Conservation (phyloP, 352 stramenopile genomes). For the Phytophthora rubi region DNA sequence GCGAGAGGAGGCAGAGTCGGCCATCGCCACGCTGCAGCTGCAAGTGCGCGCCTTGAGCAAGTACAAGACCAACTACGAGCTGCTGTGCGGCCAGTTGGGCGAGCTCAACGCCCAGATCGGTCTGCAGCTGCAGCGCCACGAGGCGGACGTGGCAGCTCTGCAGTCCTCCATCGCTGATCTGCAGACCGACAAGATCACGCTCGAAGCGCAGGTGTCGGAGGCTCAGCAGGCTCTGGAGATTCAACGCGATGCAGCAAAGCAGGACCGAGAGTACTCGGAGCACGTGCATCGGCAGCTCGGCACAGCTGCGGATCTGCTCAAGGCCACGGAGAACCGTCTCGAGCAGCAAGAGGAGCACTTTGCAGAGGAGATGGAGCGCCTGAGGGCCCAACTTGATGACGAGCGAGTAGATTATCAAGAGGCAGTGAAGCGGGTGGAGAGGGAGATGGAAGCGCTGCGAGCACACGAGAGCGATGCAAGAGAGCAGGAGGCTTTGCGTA, state of each 20-base stretch:
- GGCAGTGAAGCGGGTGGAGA: slow-evolving; percentile 17
- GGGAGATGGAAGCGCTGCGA: slow-evolving; percentile 29
- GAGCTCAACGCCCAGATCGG: slow-evolving; percentile 78
- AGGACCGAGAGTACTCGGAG: slow-evolving; percentile 66
- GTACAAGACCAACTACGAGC: slow-evolving; percentile 83
- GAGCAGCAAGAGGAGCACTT: slow-evolving; percentile 45
- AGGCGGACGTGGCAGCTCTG: slow-evolving; percentile 62
- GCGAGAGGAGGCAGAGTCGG: slow-evolving; percentile 17
- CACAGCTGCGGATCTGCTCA: slow-evolving; percentile 64
- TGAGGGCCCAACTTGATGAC: slow-evolving; percentile 28
- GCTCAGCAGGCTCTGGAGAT: slow-evolving; percentile 23
- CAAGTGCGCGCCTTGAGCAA: slow-evolving; percentile 62
- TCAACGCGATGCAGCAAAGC: slow-evolving; percentile 28
- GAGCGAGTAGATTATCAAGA: slow-evolving; percentile 12
- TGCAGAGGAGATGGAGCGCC: slow-evolving; percentile 23
- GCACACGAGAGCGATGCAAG: slow-evolving; percentile 17
- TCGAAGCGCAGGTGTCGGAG: slow-evolving; percentile 34
- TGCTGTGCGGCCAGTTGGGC: slow-evolving; percentile 69
- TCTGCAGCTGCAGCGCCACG: slow-evolving; percentile 71
- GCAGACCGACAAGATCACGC: slow-evolving; percentile 44
- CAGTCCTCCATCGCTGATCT: slow-evolving; percentile 47
- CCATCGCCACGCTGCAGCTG: slow-evolving; percentile 41
- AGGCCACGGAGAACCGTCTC: slow-evolving; percentile 57
- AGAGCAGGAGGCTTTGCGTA: slow-evolving; percentile 35
- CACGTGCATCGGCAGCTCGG: slow-evolving; percentile 66